Conservation (phyloP, 1,284 basidiomycete genomes). For the Melampsora americana region DNA sequence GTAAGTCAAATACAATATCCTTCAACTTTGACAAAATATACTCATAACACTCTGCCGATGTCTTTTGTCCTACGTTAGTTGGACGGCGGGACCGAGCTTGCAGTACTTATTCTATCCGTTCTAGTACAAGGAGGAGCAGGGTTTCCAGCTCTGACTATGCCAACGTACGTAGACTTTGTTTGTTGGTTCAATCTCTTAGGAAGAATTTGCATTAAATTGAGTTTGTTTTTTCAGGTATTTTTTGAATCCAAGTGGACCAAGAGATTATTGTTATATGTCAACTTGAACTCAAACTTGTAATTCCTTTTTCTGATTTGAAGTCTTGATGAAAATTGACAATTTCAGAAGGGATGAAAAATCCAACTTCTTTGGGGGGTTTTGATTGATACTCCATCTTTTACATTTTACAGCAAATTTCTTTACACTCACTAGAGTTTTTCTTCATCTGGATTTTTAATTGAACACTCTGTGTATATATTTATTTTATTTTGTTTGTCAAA, state of each 20-base stretch:
- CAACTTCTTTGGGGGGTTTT: too few species aligned
- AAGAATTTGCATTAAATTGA: not conserved
- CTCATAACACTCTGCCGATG: not conserved
- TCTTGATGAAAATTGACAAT: too few species aligned
- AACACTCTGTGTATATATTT: too few species aligned
- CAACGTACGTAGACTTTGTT: constrained; percentile 10
- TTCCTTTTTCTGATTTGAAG: too few species aligned
- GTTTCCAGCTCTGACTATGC: constrained; percentile 24
- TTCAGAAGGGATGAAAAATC: too few species aligned
- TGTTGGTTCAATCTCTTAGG: not conserved
- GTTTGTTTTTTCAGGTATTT: not conserved
- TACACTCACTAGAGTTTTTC: too few species aligned
- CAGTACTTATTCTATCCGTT: constrained; percentile 14
- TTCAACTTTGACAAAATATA: not conserved
- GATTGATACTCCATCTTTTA: too few species aligned
- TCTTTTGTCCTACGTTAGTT: constrained; percentile 4
- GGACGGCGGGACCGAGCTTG: constrained; percentile 37
- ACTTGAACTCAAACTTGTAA: too few species aligned
- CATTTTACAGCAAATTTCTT: too few species aligned
- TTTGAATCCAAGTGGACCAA: not conserved
- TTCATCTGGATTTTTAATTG: too few species aligned
- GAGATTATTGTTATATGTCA: constrained; percentile 4
- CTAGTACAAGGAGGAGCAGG: constrained; percentile 37
- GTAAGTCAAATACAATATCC: constrained; percentile 14
- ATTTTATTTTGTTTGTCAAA: too few species aligned